A percentile compares a stretch with the other conserved stretches of the same genome.
Conservation (phyloP, 257 asterid species). For the Capsicum rhomboideum region DNA sequence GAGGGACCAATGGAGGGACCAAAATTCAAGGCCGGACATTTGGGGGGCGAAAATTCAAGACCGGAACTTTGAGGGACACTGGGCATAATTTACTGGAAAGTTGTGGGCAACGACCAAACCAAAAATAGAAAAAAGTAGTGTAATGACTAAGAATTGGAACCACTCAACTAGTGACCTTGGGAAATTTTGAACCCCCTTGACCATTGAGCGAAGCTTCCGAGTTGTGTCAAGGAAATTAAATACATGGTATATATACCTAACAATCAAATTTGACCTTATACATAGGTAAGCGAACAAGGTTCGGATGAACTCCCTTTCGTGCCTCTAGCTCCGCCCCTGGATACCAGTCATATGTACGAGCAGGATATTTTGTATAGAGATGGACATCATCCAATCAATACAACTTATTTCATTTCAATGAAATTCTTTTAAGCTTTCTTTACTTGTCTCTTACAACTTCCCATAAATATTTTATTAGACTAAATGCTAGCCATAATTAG, state of each 20-base stretch:
- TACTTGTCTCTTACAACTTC: background rate
- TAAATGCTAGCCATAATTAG: background rate
- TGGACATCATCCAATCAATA: background rate
- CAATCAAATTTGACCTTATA: background rate
- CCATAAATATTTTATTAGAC: background rate
- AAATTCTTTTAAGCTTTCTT: background rate
- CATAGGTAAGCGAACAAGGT: no score
- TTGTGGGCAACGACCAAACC: background rate
- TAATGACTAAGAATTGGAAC: background rate
- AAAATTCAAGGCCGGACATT: no score
- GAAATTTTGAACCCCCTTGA: background rate
- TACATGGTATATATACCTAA: background rate
- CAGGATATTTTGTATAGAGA: background rate
- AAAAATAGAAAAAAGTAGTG: background rate
- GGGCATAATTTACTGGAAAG: no score
- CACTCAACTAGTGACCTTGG: background rate
- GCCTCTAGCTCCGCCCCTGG: no score
- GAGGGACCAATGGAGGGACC: no score
- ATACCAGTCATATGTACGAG: background rate
- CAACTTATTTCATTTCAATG: background rate
- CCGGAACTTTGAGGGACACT: no score
- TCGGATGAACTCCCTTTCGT: no score
- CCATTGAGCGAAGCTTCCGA: background rate
- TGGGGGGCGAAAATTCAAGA: no score
- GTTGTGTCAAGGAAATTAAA: background rate